Evolutionary conservation across 2,329 filamentous ascomycete species (phyloP), one percentile per base, ranked within the genome.

Genomic region (Reticulascus tulasneorum): DNA sequence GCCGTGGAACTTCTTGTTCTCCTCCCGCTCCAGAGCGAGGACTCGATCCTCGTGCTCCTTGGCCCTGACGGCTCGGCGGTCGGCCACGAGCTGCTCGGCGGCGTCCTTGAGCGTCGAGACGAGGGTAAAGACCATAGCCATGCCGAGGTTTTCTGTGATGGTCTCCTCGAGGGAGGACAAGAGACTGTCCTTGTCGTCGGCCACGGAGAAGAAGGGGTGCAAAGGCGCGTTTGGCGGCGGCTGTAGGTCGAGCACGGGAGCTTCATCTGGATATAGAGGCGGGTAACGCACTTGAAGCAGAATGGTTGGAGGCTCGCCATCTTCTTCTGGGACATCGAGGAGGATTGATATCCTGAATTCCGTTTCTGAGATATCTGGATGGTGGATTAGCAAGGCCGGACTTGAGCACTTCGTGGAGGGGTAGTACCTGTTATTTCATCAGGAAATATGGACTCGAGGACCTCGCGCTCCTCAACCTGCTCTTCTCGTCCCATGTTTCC

Each of bases 381-480:
- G 34, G 32, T 23, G 12, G 28, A 32, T 27, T 15, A 18, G 17
- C 20, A 12, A 16, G 22, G 34, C 25, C 17, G 8, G 18, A 16
- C 26, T 12, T 37, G 30, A n/a, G 29, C 21, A 20, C 20, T 19
- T 20, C 18, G 20, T 44, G 41, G 44, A 33, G 44, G 44, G 44
- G 44, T 35, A 35, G 30, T 55, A 91, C 89, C 85, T 75, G 83
- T 91, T 51, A 98, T 95, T 67, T 98, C 93, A 42, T 98, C 91
- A 2, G 93, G 89, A 51, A 97, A 98, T 56, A 98, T 98, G 43
- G 91, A 96, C 57, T 94, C 88, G 58, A 98, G 87, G 52, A 98
- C 91, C 64, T 98, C 93, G 44, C 90, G 83, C 75, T 98, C 93
- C 67, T 98, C 93, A 48, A 82, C 68, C 63, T 98, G 93, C 43